phyloP scores from a whole-genome alignment of 345 rosid species.

The Hibiscus tridactylites region DNA sequence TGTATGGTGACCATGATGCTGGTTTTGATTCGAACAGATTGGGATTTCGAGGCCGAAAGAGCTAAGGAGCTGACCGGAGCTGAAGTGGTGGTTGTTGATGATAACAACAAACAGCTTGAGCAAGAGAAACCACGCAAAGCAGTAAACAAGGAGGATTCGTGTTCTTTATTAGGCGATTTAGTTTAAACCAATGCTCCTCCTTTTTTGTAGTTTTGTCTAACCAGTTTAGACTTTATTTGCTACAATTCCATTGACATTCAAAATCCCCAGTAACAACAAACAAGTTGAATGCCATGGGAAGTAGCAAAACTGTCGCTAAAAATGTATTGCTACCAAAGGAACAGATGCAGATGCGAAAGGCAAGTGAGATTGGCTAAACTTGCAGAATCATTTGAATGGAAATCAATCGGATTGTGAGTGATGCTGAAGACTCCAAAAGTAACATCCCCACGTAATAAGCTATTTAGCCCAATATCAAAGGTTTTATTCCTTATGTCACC shows the following conservation, averaged over 20 bases:
- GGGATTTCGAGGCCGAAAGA: neutral
- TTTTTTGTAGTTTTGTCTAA: too few relatives aligned
- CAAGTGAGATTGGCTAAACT: constrained; percentile 12
- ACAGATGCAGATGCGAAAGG: constrained; percentile 15
- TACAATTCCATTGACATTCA: too few relatives aligned
- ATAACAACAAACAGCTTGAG: neutral
- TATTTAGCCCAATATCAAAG: neutral
- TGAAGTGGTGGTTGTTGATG: neutral
- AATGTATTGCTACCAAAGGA: neutral
- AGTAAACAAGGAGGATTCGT: neutral
- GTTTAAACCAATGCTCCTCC: too few relatives aligned
- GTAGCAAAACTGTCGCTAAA: neutral
- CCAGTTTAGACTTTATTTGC: too few relatives aligned
- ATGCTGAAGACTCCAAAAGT: neutral
- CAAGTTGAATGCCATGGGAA: neutral
- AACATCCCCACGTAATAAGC: too few relatives aligned
- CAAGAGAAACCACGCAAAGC: neutral
- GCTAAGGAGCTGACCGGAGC: neutral
- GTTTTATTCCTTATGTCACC: neutral
- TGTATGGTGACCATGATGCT: neutral
- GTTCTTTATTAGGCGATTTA: too few relatives aligned
- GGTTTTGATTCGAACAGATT: neutral
- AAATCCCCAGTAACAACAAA: too few relatives aligned
- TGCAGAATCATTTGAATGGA: constrained; percentile 1
- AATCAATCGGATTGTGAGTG: constrained; percentile 13